Evolutionary conservation across 805 yeast species (phyloP).

Genomic region (Ogataea paraovalis): DNA sequence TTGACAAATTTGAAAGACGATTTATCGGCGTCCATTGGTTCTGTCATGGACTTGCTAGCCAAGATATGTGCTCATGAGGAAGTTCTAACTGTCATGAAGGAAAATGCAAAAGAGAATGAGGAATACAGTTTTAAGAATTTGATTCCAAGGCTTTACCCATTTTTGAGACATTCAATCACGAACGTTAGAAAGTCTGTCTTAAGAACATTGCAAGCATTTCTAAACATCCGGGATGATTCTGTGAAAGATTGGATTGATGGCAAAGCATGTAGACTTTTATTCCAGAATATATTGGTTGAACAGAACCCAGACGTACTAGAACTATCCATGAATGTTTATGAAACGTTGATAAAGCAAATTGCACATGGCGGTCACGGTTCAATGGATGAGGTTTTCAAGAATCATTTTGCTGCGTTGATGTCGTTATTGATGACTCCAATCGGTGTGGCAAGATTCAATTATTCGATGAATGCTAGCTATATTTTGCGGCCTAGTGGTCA

Average conservation of each 20-base stretch:
- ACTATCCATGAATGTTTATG: slow-evolving; percentile 61
- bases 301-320: slow-evolving; percentile 72
- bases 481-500: slow-evolving; percentile 79
- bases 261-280: slow-evolving; percentile 66
- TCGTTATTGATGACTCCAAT: slow-evolving; percentile 86
- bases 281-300: slow-evolving; percentile 85
- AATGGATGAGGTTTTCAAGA: slow-evolving; percentile 50
- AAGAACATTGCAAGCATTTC: slow-evolving; percentile 72
- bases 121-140: slow-evolving; percentile 62
- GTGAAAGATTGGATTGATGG: slow-evolving; percentile 71
- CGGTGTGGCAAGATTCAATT: slow-evolving; percentile 86
- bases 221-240: slow-evolving; percentile 45
- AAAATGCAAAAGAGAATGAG: slow-evolving; percentile 48
- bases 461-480: slow-evolving; percentile 71
- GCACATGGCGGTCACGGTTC: slow-evolving; percentile 29
- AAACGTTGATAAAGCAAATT: slow-evolving; percentile 48
- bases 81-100: slow-evolving; percentile 69
- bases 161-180: slow-evolving; percentile 87
- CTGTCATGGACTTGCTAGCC: slow-evolving; percentile 91
- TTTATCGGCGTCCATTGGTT: slow-evolving; percentile 89
- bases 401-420: slow-evolving; percentile 57
- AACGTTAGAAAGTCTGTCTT: slow-evolving; percentile 88
- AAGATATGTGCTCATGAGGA: slow-evolving; percentile 78
- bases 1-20: slow-evolving; percentile 84
- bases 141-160: slow-evolving; percentile 91